phyloP scores from a whole-genome alignment of 371 early-diverging fungal genomes.

The Mortierella sp. region DNA sequence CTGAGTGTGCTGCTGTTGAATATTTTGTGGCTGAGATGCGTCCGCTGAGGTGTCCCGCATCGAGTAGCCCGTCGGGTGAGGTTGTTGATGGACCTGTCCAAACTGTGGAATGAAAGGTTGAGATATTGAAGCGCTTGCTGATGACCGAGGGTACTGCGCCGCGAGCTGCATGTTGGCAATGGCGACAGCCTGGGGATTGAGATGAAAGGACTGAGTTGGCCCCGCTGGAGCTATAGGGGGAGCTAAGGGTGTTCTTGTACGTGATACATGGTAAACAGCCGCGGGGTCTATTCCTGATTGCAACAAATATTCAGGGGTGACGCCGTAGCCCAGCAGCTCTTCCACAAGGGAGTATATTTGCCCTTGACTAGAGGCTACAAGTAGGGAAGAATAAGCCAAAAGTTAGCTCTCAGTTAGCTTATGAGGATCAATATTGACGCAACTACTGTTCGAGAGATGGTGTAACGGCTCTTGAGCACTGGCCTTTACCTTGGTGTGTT shows the following conservation, averaged over 20 bases:
- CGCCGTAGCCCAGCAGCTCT: conserved; percentile 23
- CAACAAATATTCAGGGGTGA: conserved; percentile 24
- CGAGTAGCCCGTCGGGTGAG: neutral
- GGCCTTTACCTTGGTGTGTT: neutral
- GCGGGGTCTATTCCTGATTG: conserved; percentile 17
- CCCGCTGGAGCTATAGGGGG: neutral
- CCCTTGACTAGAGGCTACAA: conserved; percentile 4
- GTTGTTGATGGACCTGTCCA: neutral
- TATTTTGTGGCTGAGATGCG: neutral
- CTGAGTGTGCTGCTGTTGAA: conserved; percentile 2
- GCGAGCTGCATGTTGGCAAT: neutral
- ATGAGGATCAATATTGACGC: too few species aligned
- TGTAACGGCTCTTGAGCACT: neutral
- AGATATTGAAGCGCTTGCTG: neutral
- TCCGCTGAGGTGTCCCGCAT: neutral
- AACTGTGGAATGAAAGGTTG: neutral
- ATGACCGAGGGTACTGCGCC: neutral
- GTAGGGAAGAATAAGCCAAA: neutral
- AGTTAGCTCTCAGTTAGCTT: neutral
- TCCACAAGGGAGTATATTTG: conserved; percentile 20
- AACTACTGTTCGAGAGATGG: neutral
- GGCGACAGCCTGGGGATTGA: neutral
- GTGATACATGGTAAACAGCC: conserved; percentile 14
- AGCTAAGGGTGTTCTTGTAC: neutral
- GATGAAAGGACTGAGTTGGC: neutral